phyloP scores from a whole-genome alignment of 352 stramenopile species.

The Phytophthora capsici region DNA sequence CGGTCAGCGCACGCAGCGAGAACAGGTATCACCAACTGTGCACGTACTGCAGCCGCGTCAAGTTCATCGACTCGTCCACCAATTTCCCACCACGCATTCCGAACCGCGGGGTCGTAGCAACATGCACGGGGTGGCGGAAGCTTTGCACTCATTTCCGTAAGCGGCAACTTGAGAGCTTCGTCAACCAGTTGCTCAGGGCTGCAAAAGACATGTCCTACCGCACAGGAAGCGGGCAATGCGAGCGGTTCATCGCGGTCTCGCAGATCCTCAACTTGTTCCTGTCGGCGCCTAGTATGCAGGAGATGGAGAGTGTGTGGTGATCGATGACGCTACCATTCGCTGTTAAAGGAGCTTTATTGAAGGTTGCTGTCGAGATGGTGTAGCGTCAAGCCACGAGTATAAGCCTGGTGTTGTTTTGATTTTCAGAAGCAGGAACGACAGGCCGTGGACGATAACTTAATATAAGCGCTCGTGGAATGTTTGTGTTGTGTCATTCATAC shows the following conservation, averaged over 20 bases:
- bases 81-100: conserved; percentile 56
- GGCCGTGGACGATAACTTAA: not conserved
- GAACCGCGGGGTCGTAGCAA: conserved; percentile 29
- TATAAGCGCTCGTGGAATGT: not conserved
- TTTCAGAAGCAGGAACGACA: not conserved
- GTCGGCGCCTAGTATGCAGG: conserved; percentile 35
- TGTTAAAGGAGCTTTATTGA: not conserved
- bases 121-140: conserved; percentile 24
- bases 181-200: conserved; percentile 48
- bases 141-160: conserved; percentile 34
- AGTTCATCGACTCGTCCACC: conserved; percentile 48
- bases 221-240: conserved; percentile 37
- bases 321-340: not conserved
- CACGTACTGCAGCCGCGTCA: conserved; percentile 54
- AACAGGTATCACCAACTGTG: conserved; percentile 53
- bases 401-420: too few species aligned
- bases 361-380: too few species aligned
- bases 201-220: conserved; percentile 61
- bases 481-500: not conserved
- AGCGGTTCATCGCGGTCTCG: conserved; percentile 55
- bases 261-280: conserved; percentile 67
- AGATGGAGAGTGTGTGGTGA: conserved; percentile 32
- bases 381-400: too few species aligned
- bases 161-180: conserved; percentile 45
- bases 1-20: conserved; percentile 23